These are phyloP conservation scores for Aureobasidium sp. DNA, from an alignment of 2,329 filamentous ascomycete genomes.

Conservation along the genomic window DNA sequence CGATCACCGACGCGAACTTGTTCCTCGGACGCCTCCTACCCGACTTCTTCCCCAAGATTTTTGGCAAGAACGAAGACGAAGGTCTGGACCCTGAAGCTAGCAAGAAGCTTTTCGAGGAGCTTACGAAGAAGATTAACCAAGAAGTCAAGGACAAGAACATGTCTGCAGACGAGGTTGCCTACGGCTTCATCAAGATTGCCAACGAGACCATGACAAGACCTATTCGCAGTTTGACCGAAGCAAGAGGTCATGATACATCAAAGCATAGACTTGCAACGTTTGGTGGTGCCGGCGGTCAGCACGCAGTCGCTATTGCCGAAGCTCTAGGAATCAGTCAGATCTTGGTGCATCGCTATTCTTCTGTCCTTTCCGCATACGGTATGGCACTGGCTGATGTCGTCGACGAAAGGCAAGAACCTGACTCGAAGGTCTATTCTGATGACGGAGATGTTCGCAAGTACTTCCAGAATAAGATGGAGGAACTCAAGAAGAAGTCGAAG, in stretches of 20 bases:
- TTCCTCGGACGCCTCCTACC: slow-evolving; percentile 76
- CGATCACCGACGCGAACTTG: slow-evolving; percentile 89
- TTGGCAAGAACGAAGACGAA: slow-evolving; percentile 80
- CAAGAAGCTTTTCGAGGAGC: slow-evolving; percentile 62
- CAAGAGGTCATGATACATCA: slow-evolving; percentile 83
- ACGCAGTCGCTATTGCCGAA: slow-evolving; percentile 80
- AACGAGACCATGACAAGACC: slow-evolving; percentile 89
- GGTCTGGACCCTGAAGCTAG: slow-evolving; percentile 69
- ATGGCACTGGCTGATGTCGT: slow-evolving; percentile 93
- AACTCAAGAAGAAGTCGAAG: slow-evolving; percentile 67
- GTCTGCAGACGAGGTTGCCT: slow-evolving; percentile 73
- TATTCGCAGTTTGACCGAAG: slow-evolving; percentile 83
- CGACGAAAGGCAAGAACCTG: slow-evolving; percentile 77
- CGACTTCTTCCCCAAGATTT: slow-evolving; percentile 92
- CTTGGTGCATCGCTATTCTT: slow-evolving; percentile 78
- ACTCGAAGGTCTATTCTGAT: slow-evolving; percentile 52
- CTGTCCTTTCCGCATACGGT: slow-evolving; percentile 80
- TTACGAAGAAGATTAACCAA: slow-evolving; percentile 68
- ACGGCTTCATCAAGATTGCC: slow-evolving; percentile 81
- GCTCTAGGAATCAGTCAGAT: slow-evolving; percentile 79
- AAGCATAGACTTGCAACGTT: slow-evolving; percentile 88
- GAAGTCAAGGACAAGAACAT: slow-evolving; percentile 60
- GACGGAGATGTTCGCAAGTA: slow-evolving; percentile 49
- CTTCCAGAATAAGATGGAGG: slow-evolving; percentile 65
- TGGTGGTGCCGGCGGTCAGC: slow-evolving; percentile 83